Evolutionary conservation across 306 rosid genomes (phyloP).

Genomic region (Arachis hypogaea): DNA sequence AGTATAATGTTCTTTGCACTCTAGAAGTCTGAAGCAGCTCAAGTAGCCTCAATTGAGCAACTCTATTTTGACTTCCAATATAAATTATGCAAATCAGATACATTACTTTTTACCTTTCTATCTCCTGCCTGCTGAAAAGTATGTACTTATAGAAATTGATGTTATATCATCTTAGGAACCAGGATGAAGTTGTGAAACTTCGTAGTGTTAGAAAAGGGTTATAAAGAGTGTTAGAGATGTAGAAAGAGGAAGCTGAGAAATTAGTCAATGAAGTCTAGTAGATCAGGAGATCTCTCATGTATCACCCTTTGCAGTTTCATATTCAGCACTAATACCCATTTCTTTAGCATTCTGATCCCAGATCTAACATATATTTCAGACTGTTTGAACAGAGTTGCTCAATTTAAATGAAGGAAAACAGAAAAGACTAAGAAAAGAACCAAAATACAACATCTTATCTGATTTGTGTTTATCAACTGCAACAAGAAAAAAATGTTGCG

Average conservation of each 20-base stretch:
- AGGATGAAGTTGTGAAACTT: too few species aligned
- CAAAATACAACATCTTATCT: not conserved
- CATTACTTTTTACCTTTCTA: not conserved
- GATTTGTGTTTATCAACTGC: not conserved
- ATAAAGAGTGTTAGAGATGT: too few species aligned
- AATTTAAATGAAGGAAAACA: too few species aligned
- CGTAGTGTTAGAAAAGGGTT: too few species aligned
- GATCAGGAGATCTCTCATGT: too few species aligned
- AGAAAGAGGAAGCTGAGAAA: too few species aligned
- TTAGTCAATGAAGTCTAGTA: too few species aligned
- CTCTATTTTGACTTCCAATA: slow-evolving; percentile 1
- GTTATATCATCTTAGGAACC: slow-evolving; percentile 1
- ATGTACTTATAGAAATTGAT: not conserved
- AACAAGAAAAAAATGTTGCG: not conserved
- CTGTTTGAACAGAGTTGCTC: not conserved
- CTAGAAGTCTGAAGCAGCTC: slow-evolving; percentile 15
- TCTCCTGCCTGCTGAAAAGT: not conserved
- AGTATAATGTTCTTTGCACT: not conserved
- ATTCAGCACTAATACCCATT: too few species aligned
- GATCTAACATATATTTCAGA: not conserved
- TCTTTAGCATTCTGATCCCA: too few species aligned
- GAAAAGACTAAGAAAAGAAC: not conserved
- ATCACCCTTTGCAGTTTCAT: too few species aligned
- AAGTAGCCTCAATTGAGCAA: slow-evolving; percentile 10
- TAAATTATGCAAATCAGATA: slow-evolving; percentile 14